These are phyloP conservation scores for Glycine soja DNA, from an alignment of 306 rosid genomes.

Conservation along the genomic window DNA sequence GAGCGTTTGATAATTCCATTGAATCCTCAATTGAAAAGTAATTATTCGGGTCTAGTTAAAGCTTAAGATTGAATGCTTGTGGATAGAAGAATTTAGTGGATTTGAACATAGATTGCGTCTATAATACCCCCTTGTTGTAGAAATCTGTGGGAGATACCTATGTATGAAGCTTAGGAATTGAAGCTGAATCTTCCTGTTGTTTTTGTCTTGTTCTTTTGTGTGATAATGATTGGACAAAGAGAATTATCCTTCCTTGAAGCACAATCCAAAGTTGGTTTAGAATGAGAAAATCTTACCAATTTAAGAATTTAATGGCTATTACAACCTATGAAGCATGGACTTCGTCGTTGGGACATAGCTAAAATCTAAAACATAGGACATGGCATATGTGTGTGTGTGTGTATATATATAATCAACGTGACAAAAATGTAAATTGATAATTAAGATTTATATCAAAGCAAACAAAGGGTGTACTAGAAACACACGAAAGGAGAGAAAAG, in stretches of 20 bases:
- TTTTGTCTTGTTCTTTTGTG: background rate
- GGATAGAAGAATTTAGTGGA: background rate
- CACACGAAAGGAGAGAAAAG: too few species aligned
- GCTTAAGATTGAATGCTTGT: background rate
- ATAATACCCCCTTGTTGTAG: background rate
- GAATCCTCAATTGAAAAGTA: background rate
- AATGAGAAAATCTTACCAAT: background rate
- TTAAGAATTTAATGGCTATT: background rate
- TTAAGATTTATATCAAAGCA: too few species aligned
- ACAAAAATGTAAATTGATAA: too few species aligned
- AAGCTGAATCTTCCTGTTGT: background rate
- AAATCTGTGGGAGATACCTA: slow-evolving; percentile 2
- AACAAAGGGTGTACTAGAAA: too few species aligned
- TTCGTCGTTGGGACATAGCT: too few species aligned
- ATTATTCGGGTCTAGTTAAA: slow-evolving; percentile 1
- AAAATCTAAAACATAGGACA: too few species aligned
- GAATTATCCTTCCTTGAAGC: background rate
- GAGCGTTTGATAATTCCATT: background rate
- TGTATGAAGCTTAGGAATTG: background rate
- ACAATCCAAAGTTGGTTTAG: background rate
- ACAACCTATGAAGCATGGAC: too few species aligned
- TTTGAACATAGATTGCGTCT: background rate
- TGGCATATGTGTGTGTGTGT: too few species aligned
- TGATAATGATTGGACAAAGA: slow-evolving; percentile 1
- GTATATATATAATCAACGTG: too few species aligned